phyloP scores from a whole-genome alignment of 2,329 filamentous ascomycete genomes.

The Microdochium trichocladiopsis region DNA sequence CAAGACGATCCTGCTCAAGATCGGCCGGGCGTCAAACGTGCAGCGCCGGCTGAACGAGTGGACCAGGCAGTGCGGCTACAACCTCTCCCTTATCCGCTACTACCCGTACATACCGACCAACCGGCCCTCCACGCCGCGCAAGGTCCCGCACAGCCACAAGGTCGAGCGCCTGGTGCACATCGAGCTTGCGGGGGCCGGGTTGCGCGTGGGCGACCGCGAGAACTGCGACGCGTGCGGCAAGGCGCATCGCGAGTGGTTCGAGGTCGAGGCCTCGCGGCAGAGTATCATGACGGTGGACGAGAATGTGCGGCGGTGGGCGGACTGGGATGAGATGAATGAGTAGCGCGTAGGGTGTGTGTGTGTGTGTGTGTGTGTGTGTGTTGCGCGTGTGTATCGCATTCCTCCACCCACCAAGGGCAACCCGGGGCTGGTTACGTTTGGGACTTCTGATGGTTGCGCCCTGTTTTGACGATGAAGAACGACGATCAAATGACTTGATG shows the following conservation, averaged over 20 bases:
- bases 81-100: constrained; percentile 79
- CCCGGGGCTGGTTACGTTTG: no score
- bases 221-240: constrained; percentile 73
- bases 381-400: not conserved
- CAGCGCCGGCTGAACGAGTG: constrained; percentile 88
- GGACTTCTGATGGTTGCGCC: no score
- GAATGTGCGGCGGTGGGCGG: constrained; percentile 76
- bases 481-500: no score
- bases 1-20: constrained; percentile 64
- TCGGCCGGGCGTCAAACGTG: constrained; percentile 70
- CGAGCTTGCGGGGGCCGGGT: constrained; percentile 63
- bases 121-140: constrained; percentile 42
- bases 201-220: constrained; percentile 42
- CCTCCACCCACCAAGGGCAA: not conserved
- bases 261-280: constrained; percentile 67
- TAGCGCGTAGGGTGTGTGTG: not conserved
- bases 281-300: constrained; percentile 61
- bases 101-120: constrained; percentile 70
- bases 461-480: no score
- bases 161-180: constrained; percentile 89
- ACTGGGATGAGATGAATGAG: constrained; percentile 59
- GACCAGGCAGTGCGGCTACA: constrained; percentile 86
- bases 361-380: no score
- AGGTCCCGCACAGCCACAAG: constrained; percentile 78
- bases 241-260: constrained; percentile 93